Evolutionary conservation across 2,329 filamentous ascomycete species (phyloP), one percentile per base, ranked within the genome.

Genomic region (Ramularia collo-cygni): DNA sequence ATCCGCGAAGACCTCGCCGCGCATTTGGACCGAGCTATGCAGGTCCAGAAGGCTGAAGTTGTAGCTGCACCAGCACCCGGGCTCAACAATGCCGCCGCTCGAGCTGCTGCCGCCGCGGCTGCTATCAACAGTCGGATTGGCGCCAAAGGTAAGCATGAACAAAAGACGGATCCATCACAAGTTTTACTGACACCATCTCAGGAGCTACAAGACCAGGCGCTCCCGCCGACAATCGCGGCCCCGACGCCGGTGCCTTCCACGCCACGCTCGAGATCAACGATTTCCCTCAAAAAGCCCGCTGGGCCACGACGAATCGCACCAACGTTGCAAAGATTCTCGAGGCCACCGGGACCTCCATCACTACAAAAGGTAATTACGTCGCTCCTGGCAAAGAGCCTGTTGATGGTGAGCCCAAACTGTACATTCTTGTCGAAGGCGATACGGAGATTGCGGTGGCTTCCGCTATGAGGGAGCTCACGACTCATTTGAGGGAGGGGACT

Each of bases 261-360:
- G 89, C 92, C 12, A 96, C 90, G 3, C 74, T 98, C 46, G 92
- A 96, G 65, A 98, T 98, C 76, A 98, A 98, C 65, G 92, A 98
- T 66, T 96, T 96, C 65, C 92, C 92, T 24, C 92, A 98, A 63
- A 96, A 95, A 72, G 92, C 92, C 49, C 79, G 92, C 54, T 98
- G 92, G 92, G 90, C 88, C 8, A 92, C 98, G 67, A 98, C 92
- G 28, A 98, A 98, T 64, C 80, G 92, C 50, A 96, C 92, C 26
- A 98, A 98, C 58, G 92, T 98, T 42, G 89, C 90, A 53, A 98
- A 96, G 72, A 95, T 98, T 54, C 75, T 98, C 50, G 92, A 98
- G 59, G 78, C 85, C 8, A 95, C 90, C 0, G 90, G 88, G 28
- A 94, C 89, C 1, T 95, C 87, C 5, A 98, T 98, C 62, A 98